phyloP scores from a whole-genome alignment of 495 filamentous ascomycete species.

The Filosporella fistucella region DNA sequence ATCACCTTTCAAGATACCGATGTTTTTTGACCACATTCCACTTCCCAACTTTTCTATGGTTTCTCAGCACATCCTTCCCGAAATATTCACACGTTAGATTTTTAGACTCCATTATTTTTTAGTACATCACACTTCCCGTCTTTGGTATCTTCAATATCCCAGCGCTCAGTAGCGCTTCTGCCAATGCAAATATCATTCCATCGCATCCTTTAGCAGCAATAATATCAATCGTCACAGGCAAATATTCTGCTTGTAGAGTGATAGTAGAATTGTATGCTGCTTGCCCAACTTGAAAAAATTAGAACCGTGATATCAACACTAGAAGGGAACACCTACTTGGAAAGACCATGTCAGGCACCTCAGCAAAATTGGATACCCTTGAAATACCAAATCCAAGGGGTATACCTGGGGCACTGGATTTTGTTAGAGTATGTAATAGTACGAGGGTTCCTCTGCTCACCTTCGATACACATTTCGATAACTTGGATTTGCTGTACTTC shows the following conservation, averaged over 20 bases:
- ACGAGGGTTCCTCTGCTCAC: constrained; percentile 15
- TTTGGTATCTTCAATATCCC: constrained; percentile 45
- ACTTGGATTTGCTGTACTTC: constrained; percentile 20
- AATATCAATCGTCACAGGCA: constrained; percentile 56
- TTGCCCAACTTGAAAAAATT: constrained; percentile 38
- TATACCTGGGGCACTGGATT: constrained; percentile 20
- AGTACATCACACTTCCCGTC: constrained; percentile 30
- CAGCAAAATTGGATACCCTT: constrained; percentile 41
- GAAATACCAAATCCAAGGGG: constrained; percentile 41
- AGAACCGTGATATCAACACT: not conserved
- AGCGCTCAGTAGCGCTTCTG: constrained; percentile 41
- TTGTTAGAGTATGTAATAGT: constrained; percentile 27
- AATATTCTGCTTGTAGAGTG: constrained; percentile 45
- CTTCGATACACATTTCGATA: constrained; percentile 32
- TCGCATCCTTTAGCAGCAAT: constrained; percentile 61
- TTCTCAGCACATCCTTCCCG: no score
- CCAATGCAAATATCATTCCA: constrained; percentile 49
- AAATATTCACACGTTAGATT: no score
- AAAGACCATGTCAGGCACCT: constrained; percentile 51
- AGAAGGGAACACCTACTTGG: constrained; percentile 29
- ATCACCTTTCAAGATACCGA: no score
- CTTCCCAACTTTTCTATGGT: not conserved
- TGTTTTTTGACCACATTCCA: not conserved
- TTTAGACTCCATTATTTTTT: not conserved
- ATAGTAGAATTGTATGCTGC: constrained; percentile 46